Conservation (phyloP, 257 asterid species). For the Solanum bulbocastanum region DNA sequence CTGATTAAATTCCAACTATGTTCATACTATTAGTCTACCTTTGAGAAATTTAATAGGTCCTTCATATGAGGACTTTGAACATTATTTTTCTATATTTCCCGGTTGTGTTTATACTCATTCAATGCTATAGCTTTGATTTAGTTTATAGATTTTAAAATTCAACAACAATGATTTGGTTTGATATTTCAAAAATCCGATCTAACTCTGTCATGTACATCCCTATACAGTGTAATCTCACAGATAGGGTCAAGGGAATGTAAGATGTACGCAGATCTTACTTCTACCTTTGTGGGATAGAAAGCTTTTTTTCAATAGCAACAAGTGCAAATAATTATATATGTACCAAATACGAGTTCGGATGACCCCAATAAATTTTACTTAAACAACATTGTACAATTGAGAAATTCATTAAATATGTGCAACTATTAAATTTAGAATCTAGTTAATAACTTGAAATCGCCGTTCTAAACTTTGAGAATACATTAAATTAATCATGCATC, state of each 20-base stretch:
- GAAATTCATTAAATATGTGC: background rate
- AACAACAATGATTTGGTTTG: too few relatives aligned
- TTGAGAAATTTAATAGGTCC: background rate
- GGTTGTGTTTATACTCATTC: background rate
- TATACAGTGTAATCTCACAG: too few relatives aligned
- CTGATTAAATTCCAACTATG: background rate
- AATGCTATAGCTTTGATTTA: background rate
- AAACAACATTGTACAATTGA: background rate
- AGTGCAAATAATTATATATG: background rate
- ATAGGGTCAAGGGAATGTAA: too few relatives aligned
- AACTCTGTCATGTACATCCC: too few relatives aligned
- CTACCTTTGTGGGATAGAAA: background rate
- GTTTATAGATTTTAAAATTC: too few relatives aligned
- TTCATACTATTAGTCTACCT: background rate
- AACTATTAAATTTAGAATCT: background rate
- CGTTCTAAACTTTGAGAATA: background rate
- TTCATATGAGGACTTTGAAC: background rate
- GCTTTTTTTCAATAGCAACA: background rate
- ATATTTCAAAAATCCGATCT: too few relatives aligned
- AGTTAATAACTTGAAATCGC: background rate
- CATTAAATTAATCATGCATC: background rate
- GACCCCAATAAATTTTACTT: background rate
- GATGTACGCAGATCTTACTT: background rate
- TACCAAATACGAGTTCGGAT: background rate
- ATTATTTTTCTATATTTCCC: background rate